Evolutionary conservation across 768 basidiomycete species (phyloP), one percentile per base, ranked within the genome.

Genomic region (Mycena maculata): DNA sequence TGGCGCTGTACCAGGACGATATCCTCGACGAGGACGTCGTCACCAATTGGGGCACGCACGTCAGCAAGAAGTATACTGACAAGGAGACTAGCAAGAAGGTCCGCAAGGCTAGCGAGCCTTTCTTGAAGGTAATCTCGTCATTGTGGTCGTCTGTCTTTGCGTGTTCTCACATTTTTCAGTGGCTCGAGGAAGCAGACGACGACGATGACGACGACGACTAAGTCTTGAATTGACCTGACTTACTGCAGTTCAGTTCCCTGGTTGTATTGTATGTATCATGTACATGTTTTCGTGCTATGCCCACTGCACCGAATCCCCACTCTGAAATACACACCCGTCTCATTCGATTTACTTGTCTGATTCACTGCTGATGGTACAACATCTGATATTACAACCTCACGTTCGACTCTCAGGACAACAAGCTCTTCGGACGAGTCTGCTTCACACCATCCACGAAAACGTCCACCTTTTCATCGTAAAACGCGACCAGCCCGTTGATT

Each of bases 61-160:
- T 96, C 76, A 94, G 92, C 81, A 97, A 93, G 86, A 98, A 98
- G 82, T 97, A 95, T 75, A 93, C 96, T 48, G 94, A 97, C 80
- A 95, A 92, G 80, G 96, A 98, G 28, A 92, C 88, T 49, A 93
- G 92, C 79, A 99, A 98, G 88, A 96, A 90, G 80, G 96, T 99
- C 56, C 86, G 96, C 73, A 97, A 96, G 84, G 95, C 95, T 15
- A 92, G 93, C 70, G 95, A 94, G 77, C 95, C 96, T 0, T 98
- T 99, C 85, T 82, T 99, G 76, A 95, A 96, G 86, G 93, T 93
- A 69, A 52, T 84, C 73, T 42, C 20, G 39, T 27, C 5, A 30
- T 30, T 23, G 60, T 28, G 41, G 23, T 58, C 25, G 15, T 39
- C 56, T 39, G 57, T 20, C 54, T 16, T n/a, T n/a, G n/a, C n/a